Conservation (phyloP, 768 basidiomycete genomes). For the Cystobasidium tubakii region DNA sequence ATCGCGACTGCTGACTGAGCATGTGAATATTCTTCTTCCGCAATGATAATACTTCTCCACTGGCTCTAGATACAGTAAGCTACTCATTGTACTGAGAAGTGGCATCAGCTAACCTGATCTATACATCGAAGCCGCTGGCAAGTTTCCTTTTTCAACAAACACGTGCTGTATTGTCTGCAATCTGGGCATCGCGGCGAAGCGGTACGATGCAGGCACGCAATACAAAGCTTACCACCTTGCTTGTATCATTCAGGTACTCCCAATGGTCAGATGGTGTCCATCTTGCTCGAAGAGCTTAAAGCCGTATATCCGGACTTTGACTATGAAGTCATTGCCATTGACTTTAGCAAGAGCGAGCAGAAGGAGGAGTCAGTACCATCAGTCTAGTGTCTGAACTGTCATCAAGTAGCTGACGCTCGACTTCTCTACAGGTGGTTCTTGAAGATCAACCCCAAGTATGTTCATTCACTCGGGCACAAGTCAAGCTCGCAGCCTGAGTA, state of each 20-base stretch:
- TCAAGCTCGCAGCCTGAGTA: no score
- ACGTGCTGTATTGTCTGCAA: neutral
- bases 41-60: neutral
- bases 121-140: neutral
- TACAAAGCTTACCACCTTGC: neutral
- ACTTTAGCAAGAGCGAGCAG: slow-evolving; percentile 39
- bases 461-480: neutral
- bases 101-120: neutral
- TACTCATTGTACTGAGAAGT: neutral
- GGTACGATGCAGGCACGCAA: neutral
- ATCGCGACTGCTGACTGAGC: neutral
- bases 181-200: neutral
- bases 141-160: neutral
- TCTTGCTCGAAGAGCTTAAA: slow-evolving; percentile 43
- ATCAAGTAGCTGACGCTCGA: no score
- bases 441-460: slow-evolving; percentile 14
- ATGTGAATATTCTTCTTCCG: neutral
- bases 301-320: slow-evolving; percentile 21
- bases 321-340: slow-evolving; percentile 38
- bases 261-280: neutral
- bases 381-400: no score
- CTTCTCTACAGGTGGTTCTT: neutral
- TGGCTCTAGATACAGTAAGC: slow-evolving; percentile 21
- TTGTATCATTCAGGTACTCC: neutral
- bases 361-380: slow-evolving; percentile 29